A percentile compares a stretch with the other conserved stretches of the same genome.
Evolutionary conservation across 345 rosid species (phyloP).

Genomic region (Murraya koenigii): DNA sequence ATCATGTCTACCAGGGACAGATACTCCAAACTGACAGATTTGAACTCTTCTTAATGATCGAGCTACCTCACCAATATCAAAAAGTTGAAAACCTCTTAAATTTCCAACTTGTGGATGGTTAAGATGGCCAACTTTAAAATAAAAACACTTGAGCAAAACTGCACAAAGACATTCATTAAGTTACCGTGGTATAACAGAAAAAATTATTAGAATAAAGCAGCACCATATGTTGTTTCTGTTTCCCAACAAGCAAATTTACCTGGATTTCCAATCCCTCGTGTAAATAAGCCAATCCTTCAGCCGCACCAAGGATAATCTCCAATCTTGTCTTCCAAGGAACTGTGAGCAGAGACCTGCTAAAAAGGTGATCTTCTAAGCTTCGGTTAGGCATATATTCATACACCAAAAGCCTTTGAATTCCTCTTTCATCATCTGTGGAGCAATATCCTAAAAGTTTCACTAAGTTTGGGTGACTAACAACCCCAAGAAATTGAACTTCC

Average conservation of each 20-base stretch:
- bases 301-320: conserved; percentile 85
- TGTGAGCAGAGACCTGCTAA: conserved; percentile 28
- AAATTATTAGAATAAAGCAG: background rate
- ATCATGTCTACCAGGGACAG: too few species aligned
- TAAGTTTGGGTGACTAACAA: conserved; percentile 79
- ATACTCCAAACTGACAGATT: too few species aligned
- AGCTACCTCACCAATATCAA: background rate
- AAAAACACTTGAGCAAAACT: background rate
- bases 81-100: background rate
- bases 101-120: background rate
- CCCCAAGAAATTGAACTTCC: conserved; percentile 85
- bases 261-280: conserved; percentile 65
- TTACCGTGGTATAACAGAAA: background rate
- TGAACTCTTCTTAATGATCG: background rate
- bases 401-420: conserved; percentile 63
- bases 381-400: conserved; percentile 79
- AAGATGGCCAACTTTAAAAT: background rate
- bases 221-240: background rate
- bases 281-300: conserved; percentile 80
- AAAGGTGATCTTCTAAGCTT: conserved; percentile 87
- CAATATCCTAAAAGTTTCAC: conserved; percentile 90
- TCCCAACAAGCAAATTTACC: conserved; percentile 33
- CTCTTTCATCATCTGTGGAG: conserved; percentile 57
- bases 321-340: conserved; percentile 77
- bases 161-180: background rate